These are phyloP conservation scores for Backusella macrospora DNA, from an alignment of 192 early-diverging fungal species.

Conservation along the genomic window DNA sequence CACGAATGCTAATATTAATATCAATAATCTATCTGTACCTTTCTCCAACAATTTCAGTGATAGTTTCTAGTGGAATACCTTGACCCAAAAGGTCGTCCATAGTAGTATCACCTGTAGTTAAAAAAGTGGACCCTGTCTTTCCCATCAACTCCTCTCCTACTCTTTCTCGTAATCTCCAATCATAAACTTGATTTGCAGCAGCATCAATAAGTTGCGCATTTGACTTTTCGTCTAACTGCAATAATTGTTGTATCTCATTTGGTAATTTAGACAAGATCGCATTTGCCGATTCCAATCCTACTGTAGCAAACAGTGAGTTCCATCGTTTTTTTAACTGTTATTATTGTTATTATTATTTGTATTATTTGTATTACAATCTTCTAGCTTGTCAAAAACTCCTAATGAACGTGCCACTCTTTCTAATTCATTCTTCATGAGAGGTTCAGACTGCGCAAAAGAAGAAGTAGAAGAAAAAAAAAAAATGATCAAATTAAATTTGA, in stretches of 20 bases:
- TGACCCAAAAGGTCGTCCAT: constrained; percentile 63
- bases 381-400: constrained; percentile 1
- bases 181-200: constrained; percentile 12
- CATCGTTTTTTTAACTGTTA: neutral
- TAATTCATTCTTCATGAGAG: constrained; percentile 19
- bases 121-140: neutral
- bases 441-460: neutral
- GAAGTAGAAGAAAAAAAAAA: neutral
- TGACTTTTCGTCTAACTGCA: neutral
- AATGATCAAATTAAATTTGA: neutral
- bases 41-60: constrained; percentile 76
- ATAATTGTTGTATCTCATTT: constrained; percentile 2
- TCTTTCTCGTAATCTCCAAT: constrained; percentile 10
- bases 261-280: constrained; percentile 15
- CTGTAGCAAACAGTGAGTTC: neutral
- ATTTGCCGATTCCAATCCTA: constrained; percentile 23
- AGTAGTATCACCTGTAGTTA: constrained; percentile 52
- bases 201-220: neutral
- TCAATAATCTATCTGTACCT: constrained; percentile 40
- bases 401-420: neutral
- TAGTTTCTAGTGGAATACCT: constrained; percentile 59
- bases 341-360: neutral
- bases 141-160: neutral
- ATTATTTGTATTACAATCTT: constrained; percentile 4
- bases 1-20: neutral